Conservation (phyloP, 140 eudicot genomes). For the Stevia rebaudiana region DNA sequence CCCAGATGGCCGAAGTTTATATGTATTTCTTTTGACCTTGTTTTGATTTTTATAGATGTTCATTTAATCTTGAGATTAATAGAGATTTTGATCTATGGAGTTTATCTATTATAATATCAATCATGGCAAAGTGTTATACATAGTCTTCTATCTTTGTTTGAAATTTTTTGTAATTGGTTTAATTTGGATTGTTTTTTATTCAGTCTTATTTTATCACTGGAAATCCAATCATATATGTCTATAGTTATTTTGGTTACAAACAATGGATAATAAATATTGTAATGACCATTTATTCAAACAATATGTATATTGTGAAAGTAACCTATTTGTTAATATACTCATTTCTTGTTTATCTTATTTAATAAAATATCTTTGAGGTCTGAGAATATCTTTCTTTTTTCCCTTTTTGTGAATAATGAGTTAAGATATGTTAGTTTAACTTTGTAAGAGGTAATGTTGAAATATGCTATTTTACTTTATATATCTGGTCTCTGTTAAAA, state of each 20-base stretch:
- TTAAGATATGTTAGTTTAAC: too few relatives aligned
- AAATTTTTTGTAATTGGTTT: neutral
- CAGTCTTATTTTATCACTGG: too few relatives aligned
- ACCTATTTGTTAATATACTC: neutral
- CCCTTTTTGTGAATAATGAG: too few relatives aligned
- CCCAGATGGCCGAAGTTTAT: neutral
- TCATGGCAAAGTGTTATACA: neutral
- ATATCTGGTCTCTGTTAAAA: neutral
- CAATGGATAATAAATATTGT: too few relatives aligned
- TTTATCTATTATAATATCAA: neutral
- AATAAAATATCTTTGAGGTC: neutral
- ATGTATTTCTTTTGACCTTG: neutral
- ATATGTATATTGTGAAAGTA: neutral
- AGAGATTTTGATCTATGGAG: neutral
- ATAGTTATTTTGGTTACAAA: too few relatives aligned
- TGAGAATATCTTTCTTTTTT: too few relatives aligned
- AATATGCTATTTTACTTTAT: neutral
- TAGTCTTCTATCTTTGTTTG: neutral
- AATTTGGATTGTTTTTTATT: neutral
- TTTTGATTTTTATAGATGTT: neutral
- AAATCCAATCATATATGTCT: too few relatives aligned
- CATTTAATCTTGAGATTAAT: neutral
- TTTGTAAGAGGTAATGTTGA: neutral
- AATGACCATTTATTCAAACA: too few relatives aligned
- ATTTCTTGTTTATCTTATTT: neutral